phyloP scores from a whole-genome alignment of 1,139 yeast genomes.

The Suhomyces bribrorum region DNA sequence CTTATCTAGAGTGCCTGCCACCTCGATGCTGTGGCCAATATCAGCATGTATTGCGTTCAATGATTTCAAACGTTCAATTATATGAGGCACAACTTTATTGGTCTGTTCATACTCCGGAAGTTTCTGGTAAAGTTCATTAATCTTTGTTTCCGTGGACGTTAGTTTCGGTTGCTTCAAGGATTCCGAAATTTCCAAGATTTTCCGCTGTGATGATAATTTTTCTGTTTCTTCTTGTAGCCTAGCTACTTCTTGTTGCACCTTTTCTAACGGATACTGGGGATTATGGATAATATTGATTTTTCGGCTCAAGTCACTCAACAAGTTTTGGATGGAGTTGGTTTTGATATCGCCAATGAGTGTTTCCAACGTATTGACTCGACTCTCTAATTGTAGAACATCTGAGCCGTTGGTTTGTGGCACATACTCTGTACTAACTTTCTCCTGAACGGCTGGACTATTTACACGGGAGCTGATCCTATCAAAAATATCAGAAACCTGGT shows the following conservation, averaged over 20 bases:
- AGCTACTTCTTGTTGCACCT: constrained; percentile 22
- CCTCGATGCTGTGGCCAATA: constrained; percentile 28
- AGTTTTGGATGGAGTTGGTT: constrained; percentile 23
- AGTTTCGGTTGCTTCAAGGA: constrained; percentile 1
- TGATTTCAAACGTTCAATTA: constrained; percentile 45
- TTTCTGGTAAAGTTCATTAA: constrained; percentile 39
- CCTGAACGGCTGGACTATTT: neutral
- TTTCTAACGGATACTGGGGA: constrained; percentile 32
- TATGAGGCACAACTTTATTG: constrained; percentile 37
- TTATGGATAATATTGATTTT: constrained; percentile 40
- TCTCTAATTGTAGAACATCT: constrained; percentile 24
- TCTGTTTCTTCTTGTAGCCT: constrained; percentile 23
- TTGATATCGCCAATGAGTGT: constrained; percentile 21
- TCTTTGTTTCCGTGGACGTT: constrained; percentile 22
- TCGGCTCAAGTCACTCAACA: constrained; percentile 36
- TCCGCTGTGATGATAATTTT: constrained; percentile 18
- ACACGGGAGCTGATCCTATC: neutral
- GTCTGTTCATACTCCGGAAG: constrained; percentile 40
- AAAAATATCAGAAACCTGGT: constrained; percentile 1
- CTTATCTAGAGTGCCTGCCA: constrained; percentile 36
- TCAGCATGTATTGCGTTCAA: constrained; percentile 49
- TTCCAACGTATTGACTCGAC: constrained; percentile 27
- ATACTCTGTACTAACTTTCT: no score
- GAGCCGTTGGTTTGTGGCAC: no score
- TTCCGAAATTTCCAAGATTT: constrained; percentile 19